phyloP scores from a whole-genome alignment of 352 stramenopile species.

The Globisporangium heterothallicum region DNA sequence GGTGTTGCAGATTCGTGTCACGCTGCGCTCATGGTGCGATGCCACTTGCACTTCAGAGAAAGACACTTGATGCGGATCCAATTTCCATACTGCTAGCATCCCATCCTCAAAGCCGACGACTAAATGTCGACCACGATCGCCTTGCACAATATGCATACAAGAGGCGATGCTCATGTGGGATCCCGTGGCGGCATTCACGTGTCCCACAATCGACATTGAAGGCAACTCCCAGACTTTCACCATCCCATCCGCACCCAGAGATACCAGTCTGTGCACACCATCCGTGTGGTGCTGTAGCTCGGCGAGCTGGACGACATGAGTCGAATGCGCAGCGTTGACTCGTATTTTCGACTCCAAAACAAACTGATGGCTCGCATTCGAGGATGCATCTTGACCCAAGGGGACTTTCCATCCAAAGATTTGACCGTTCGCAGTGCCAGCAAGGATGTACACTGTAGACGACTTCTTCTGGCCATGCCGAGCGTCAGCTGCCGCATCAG shows the following conservation, averaged over 20 bases:
- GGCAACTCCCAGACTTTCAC: conserved; percentile 54
- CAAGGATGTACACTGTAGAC: conserved; percentile 19
- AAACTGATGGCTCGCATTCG: conserved; percentile 4
- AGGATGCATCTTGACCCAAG: not conserved
- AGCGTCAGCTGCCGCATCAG: not conserved
- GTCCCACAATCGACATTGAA: conserved; percentile 25
- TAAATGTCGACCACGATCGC: conserved; percentile 7
- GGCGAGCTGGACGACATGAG: conserved; percentile 41
- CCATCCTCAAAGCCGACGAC: conserved; percentile 58
- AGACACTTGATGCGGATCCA: conserved; percentile 8
- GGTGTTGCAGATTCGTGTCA: conserved; percentile 25
- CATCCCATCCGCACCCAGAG: conserved; percentile 47
- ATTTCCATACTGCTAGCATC: conserved; percentile 30
- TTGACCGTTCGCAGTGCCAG: conserved; percentile 32
- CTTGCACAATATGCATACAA: conserved; percentile 27
- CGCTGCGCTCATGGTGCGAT: conserved; percentile 34
- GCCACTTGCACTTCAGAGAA: conserved; percentile 26
- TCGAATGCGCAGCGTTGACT: conserved; percentile 29
- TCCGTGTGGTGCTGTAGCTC: conserved; percentile 2
- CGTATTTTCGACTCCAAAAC: conserved; percentile 21
- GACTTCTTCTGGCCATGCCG: not conserved
- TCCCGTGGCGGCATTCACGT: conserved; percentile 35
- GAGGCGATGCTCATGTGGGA: conserved; percentile 25
- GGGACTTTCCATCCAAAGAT: conserved; percentile 31
- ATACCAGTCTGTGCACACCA: conserved; percentile 18